Conservation (phyloP, 306 rosid genomes). For the Sicyos baderoa region DNA sequence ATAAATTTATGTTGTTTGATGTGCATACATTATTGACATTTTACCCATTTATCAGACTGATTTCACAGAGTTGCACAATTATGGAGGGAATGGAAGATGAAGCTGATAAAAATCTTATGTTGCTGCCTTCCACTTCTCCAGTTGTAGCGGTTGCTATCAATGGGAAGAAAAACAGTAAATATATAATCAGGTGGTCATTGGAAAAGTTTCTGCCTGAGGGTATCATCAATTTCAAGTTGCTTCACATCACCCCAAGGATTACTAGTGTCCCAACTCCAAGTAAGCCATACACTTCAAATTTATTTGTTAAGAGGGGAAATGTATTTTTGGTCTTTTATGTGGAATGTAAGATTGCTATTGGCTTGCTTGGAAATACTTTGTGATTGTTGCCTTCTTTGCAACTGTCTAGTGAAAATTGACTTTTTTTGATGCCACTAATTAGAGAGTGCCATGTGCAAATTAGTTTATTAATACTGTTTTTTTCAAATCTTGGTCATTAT, state of each 20-base stretch:
- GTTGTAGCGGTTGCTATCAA: conserved; percentile 69
- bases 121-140: conserved; percentile 30
- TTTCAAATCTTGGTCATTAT: background rate
- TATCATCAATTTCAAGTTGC: conserved; percentile 47
- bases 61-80: conserved; percentile 8
- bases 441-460: background rate
- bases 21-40: background rate
- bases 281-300: conserved; percentile 28
- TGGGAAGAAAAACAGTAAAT: conserved; percentile 68
- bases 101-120: conserved; percentile 21
- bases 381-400: background rate
- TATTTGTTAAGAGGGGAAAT: background rate
- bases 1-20: background rate
- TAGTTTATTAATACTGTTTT: background rate
- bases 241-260: conserved; percentile 60
- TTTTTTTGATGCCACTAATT: background rate
- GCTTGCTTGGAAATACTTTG: background rate
- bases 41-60: background rate
- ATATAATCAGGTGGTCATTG: conserved; percentile 67
- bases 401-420: conserved; percentile 1
- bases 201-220: conserved; percentile 80
- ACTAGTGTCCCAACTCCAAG: conserved; percentile 70
- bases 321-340: background rate
- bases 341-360: background rate
- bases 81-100: conserved; percentile 38